phyloP scores from a whole-genome alignment of 2,329 filamentous ascomycete species.

The Colletotrichum liriopes region DNA sequence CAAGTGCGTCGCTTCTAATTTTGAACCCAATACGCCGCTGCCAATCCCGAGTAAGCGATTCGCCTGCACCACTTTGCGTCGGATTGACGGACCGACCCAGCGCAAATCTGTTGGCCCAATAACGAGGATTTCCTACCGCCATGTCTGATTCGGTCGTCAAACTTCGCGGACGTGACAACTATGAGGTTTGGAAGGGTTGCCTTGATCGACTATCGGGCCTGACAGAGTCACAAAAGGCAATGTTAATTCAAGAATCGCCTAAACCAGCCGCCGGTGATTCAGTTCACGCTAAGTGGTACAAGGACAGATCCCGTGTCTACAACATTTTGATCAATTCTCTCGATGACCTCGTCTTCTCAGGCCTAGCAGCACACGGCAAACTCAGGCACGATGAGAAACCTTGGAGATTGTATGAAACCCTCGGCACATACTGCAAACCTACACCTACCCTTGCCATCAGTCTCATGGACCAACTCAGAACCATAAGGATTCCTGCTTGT shows the following conservation, averaged over 20 bases:
- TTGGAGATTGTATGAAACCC: background rate
- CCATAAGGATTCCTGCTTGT: background rate
- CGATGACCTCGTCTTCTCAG: background rate
- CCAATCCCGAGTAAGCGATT: background rate
- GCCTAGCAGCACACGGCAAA: background rate
- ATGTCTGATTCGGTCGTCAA: background rate
- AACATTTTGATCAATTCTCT: background rate
- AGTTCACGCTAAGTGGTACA: background rate
- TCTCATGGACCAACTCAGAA: background rate
- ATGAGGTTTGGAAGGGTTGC: background rate
- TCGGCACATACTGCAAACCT: background rate
- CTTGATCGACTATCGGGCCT: background rate
- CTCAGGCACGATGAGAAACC: background rate
- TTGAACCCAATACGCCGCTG: background rate
- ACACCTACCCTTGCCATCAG: too few relatives aligned
- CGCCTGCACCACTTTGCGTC: too few relatives aligned
- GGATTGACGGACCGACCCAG: background rate
- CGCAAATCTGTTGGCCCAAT: background rate
- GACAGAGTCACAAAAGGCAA: background rate
- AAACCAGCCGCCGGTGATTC: background rate
- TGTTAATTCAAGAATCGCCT: background rate
- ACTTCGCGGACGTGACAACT: background rate
- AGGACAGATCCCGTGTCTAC: background rate
- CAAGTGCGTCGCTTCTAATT: background rate
- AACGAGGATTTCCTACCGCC: rapidly evolving